These are phyloP conservation scores for Oleoguttula mirabilis DNA, from an alignment of 495 filamentous ascomycete species.

Conservation along the genomic window DNA sequence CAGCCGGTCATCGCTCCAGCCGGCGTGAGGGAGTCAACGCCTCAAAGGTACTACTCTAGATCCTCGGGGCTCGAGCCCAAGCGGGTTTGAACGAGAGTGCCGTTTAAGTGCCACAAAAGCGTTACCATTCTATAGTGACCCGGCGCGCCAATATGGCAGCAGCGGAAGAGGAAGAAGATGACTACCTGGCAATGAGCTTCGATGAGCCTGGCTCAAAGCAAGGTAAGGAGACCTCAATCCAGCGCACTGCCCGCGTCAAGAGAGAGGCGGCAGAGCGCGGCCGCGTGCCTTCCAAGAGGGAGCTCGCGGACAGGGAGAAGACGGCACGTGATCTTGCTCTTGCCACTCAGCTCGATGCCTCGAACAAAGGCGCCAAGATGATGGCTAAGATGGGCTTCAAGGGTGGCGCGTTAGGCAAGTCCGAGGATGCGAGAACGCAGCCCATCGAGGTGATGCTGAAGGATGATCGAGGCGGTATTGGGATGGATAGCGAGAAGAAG, in stretches of 20 bases:
- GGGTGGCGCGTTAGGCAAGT: conserved; percentile 58
- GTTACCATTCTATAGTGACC: too few species aligned
- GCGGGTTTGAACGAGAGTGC: too few species aligned
- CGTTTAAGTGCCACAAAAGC: too few species aligned
- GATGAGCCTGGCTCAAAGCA: conserved; percentile 32
- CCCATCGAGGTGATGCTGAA: conserved; percentile 61
- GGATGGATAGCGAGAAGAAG: conserved; percentile 70
- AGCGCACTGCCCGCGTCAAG: conserved; percentile 42
- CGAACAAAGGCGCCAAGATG: conserved; percentile 81
- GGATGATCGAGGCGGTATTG: conserved; percentile 74
- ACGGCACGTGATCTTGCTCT: conserved; percentile 64
- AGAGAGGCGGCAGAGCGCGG: conserved; percentile 48
- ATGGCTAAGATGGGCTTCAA: conserved; percentile 94
- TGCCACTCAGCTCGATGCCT: conserved; percentile 46
- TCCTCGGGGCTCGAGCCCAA: too few species aligned
- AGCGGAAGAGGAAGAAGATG: conserved; percentile 44
- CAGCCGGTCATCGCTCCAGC: too few species aligned
- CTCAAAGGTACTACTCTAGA: too few species aligned
- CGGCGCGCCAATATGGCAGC: conserved; percentile 14
- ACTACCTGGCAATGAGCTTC: conserved; percentile 56
- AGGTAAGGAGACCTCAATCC: conserved; percentile 42
- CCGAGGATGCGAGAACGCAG: conserved; percentile 38
- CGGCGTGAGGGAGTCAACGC: too few species aligned
- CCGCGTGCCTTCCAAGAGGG: conserved; percentile 65
- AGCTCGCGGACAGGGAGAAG: conserved; percentile 51